A percentile compares a stretch with the other conserved stretches of the same genome.
phyloP scores from a whole-genome alignment of 2,329 filamentous ascomycete species.

The Aspergillus sp. region DNA sequence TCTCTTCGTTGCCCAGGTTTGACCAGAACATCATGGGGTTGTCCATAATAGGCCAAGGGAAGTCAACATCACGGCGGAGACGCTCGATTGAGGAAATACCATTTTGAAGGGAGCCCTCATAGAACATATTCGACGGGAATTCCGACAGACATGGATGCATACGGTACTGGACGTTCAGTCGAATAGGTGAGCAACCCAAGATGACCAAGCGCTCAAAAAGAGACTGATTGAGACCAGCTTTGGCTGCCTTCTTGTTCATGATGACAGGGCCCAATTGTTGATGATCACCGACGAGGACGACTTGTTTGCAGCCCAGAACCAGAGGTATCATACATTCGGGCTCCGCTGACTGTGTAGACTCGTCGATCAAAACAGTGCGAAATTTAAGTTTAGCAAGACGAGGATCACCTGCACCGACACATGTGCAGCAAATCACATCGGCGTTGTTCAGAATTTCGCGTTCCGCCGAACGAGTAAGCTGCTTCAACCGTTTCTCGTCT shows the following conservation, averaged over 20 bases:
- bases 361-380: slow-evolving; percentile 94
- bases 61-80: slow-evolving; percentile 89
- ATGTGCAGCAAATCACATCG: slow-evolving; percentile 98
- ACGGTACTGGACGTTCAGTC: slow-evolving; percentile 94
- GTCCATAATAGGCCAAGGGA: slow-evolving; percentile 92
- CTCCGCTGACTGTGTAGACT: slow-evolving; percentile 96
- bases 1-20: slow-evolving; percentile 95
- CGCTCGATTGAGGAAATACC: slow-evolving; percentile 88
- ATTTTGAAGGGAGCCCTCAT: slow-evolving; percentile 94
- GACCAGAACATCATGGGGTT: slow-evolving; percentile 99
- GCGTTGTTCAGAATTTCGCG: slow-evolving; percentile 92
- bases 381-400: slow-evolving; percentile 97
- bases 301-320: slow-evolving; percentile 95
- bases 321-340: slow-evolving; percentile 99
- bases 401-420: slow-evolving; percentile 93
- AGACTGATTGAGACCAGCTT: slow-evolving; percentile 96
- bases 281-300: slow-evolving; percentile 97
- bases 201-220: slow-evolving; percentile 95
- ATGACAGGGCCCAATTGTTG: slow-evolving; percentile 97
- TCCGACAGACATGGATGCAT: slow-evolving; percentile 98
- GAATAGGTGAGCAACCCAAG: slow-evolving; percentile 84
- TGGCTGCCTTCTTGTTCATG: slow-evolving; percentile 99
- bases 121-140: slow-evolving; percentile 99
- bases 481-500: slow-evolving; percentile 98
- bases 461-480: slow-evolving; percentile 88